A percentile compares a stretch with the other conserved stretches of the same genome.
Evolutionary conservation across 345 rosid genomes (phyloP).

Genomic region (Anastatica hierochuntica): DNA sequence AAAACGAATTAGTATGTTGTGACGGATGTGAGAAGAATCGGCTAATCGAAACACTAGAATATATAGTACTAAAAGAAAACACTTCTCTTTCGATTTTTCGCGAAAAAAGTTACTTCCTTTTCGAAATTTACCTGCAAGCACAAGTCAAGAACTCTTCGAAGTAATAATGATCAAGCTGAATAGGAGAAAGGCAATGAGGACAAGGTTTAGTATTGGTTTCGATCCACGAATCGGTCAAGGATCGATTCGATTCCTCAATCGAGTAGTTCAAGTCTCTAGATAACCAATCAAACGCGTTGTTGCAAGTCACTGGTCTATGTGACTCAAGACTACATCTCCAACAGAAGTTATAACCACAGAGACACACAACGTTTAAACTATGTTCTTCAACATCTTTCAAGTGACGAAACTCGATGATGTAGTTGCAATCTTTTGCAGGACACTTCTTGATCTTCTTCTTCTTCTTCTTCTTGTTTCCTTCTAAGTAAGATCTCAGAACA

Average conservation of each 20-base stretch:
- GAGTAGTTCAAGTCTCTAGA: neutral
- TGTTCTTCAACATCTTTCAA: neutral
- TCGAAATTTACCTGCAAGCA: slow-evolving; percentile 13
- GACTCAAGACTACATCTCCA: slow-evolving; percentile 18
- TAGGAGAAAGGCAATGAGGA: neutral
- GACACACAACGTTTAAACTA: slow-evolving; percentile 11
- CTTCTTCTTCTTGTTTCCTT: neutral
- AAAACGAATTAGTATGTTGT: no score
- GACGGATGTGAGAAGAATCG: no score
- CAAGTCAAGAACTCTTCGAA: neutral
- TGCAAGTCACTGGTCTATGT: slow-evolving; percentile 23
- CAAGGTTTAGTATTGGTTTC: neutral
- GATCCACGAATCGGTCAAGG: neutral
- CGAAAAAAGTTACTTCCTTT: no score
- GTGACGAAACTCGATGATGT: neutral
- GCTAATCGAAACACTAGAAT: no score
- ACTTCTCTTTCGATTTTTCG: no score
- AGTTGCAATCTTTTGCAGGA: slow-evolving; percentile 4
- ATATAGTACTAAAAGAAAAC: no score
- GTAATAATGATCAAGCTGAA: neutral
- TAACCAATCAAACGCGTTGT: slow-evolving; percentile 20
- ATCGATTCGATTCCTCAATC: no score
- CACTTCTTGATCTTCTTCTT: slow-evolving; percentile 10
- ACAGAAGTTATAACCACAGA: slow-evolving; percentile 18
- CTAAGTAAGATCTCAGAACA: slow-evolving; percentile 8